A percentile compares a stretch with the other conserved stretches of the same genome.
phyloP scores from a whole-genome alignment of 345 rosid species.

The Microthlaspi erraticum region DNA sequence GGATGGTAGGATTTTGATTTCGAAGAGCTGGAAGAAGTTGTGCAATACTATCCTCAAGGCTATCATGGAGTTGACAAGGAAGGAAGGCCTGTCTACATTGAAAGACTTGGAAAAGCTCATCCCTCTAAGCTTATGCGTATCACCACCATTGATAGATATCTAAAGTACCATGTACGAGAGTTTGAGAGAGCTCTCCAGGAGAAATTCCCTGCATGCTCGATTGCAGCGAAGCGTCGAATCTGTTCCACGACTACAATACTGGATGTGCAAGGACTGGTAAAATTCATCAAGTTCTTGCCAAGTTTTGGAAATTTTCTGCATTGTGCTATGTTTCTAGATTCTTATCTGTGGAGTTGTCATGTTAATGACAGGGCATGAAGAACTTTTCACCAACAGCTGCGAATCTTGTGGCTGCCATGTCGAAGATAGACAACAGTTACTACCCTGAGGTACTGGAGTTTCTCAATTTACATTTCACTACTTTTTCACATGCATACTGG shows the following conservation, averaged over 20 bases:
- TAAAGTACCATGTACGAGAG: slow-evolving; percentile 95
- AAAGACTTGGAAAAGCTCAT: slow-evolving; percentile 93
- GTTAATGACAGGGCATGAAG: slow-evolving; percentile 77
- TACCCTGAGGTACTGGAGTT: slow-evolving; percentile 85
- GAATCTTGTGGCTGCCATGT: slow-evolving; percentile 77
- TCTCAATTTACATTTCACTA: slow-evolving; percentile 11
- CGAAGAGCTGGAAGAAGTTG: slow-evolving; percentile 88
- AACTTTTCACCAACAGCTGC: slow-evolving; percentile 86
- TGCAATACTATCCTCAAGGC: slow-evolving; percentile 93
- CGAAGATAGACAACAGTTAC: slow-evolving; percentile 82
- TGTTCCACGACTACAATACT: slow-evolving; percentile 83
- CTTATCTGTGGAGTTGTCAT: slow-evolving; percentile 41
- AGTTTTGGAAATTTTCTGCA: background rate
- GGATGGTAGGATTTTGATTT: slow-evolving; percentile 80
- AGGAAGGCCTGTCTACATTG: slow-evolving; percentile 95
- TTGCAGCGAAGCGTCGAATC: slow-evolving; percentile 81
- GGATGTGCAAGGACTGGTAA: slow-evolving; percentile 95
- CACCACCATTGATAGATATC: slow-evolving; percentile 75
- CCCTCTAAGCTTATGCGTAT: slow-evolving; percentile 85
- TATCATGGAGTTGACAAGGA: slow-evolving; percentile 98
- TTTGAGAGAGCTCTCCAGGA: slow-evolving; percentile 86
- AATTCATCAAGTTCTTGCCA: slow-evolving; percentile 26
- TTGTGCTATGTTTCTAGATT: slow-evolving; percentile 25
- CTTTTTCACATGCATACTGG: background rate
- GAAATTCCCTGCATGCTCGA: slow-evolving; percentile 93